These are phyloP conservation scores for Pholiota molesta DNA, from an alignment of 768 basidiomycete species.

Conservation along the genomic window DNA sequence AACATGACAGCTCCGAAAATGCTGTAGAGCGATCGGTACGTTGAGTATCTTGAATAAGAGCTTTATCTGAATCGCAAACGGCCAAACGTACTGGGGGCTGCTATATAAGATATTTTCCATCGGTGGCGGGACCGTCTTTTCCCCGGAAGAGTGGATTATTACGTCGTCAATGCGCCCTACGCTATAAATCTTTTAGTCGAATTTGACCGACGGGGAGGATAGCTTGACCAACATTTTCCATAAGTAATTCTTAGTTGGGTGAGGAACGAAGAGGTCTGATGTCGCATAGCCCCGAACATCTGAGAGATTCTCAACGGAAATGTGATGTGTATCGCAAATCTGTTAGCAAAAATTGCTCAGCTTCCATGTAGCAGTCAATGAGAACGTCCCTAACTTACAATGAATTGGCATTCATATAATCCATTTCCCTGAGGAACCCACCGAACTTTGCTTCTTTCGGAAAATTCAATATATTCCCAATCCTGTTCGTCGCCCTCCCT, in stretches of 20 bases:
- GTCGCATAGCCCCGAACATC: slow-evolving; percentile 44
- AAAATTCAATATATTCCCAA: slow-evolving; percentile 38
- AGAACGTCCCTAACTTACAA: slow-evolving; percentile 27
- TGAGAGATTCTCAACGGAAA: slow-evolving; percentile 37
- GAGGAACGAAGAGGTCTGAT: slow-evolving; percentile 44
- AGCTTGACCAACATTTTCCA: slow-evolving; percentile 42
- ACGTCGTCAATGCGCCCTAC: slow-evolving; percentile 45
- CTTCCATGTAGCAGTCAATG: neutral
- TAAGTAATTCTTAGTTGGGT: slow-evolving; percentile 42
- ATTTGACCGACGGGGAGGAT: neutral
- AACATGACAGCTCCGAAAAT: too few species aligned
- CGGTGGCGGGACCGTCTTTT: slow-evolving; percentile 38
- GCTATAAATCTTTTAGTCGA: slow-evolving; percentile 20
- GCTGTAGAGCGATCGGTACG: too few species aligned
- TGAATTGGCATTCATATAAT: slow-evolving; percentile 38
- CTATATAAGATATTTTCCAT: slow-evolving; percentile 32
- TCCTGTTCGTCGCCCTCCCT: slow-evolving; percentile 24
- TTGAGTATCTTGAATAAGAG: neutral
- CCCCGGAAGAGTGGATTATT: slow-evolving; percentile 37
- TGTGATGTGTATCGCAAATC: slow-evolving; percentile 33
- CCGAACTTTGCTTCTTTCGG: slow-evolving; percentile 24
- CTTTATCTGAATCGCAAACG: too few species aligned
- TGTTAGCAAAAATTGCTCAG: slow-evolving; percentile 8
- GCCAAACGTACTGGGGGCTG: slow-evolving; percentile 27
- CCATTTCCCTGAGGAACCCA: slow-evolving; percentile 39